Evolutionary conservation across 192 early-diverging fungal genomes (phyloP), one percentile per base, ranked within the genome.

Genomic region (Entomortierella parvispora): DNA sequence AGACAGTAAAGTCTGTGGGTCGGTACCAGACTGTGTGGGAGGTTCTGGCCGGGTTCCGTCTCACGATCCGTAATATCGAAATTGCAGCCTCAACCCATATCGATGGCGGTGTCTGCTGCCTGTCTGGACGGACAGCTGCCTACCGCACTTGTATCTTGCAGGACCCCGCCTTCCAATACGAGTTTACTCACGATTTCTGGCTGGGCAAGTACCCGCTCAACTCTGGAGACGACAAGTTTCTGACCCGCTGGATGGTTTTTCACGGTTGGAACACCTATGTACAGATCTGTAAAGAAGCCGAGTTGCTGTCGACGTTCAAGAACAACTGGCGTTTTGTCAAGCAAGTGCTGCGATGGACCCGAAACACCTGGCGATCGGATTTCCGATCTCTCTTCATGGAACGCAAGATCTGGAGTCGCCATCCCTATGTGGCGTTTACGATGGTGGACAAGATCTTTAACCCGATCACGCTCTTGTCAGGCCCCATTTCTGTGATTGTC

Each of bases 401-500:
- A 58, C 74, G 90, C 3, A 79, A 81, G 49, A 85, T 92, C 42
- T 92, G 90, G 90, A 51, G 33, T n/a, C 83, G 88, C 18, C 86
- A 91, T 53, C 90, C 90, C 0, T 92, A 86, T 74, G 87, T 89
- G 3, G 90, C 90, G 32, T 92, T 91, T 44, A 89, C 88, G 0
- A 92, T 92, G 90, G 61, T 92, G 15, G 90, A 92, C 77, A 92
- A 92, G 69, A 81, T 92, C 28, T 88, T 92, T 62, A 92, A 92
- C 57, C 90, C 90, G 0, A 78, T 92, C 66, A 92, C 90, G 0
- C 71, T 92, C 3, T 81, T 92, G n/a, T 81, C 86, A n/a, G 90
- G 90, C 0, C 90, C 90, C 0, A 78, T 87, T 5, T 82, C 88
- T 14, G 88, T 92, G 7, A 72, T 63, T 51, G 84, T 85, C 26